phyloP scores from a whole-genome alignment of 768 basidiomycete species.

The Pleurotus sapidus region DNA sequence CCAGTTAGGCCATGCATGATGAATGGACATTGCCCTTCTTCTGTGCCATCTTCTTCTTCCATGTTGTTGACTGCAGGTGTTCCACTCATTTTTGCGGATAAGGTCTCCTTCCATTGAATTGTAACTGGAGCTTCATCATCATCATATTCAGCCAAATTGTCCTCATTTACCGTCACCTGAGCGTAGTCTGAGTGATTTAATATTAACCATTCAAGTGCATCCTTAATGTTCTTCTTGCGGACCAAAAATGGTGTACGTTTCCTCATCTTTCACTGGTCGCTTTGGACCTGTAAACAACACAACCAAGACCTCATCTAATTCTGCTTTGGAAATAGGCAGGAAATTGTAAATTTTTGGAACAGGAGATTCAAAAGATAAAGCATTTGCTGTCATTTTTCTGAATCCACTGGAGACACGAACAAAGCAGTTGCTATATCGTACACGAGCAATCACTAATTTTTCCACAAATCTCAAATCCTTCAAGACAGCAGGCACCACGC shows the following conservation, averaged over 20 bases:
- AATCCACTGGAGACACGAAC: conserved; percentile 12
- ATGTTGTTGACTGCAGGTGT: conserved; percentile 12
- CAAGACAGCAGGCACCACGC: conserved; percentile 21
- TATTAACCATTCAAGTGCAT: conserved; percentile 24
- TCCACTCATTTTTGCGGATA: conserved; percentile 11
- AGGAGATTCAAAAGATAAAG: conserved; percentile 21
- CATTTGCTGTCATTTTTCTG: conserved; percentile 22
- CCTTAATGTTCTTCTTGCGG: conserved; percentile 13
- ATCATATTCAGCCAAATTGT: conserved; percentile 13
- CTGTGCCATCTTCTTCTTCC: conserved; percentile 19
- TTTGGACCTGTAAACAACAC: conserved; percentile 12
- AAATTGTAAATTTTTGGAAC: conserved; percentile 16
- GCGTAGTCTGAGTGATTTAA: conserved; percentile 23
- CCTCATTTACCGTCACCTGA: conserved; percentile 18
- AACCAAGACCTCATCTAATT: conserved; percentile 19
- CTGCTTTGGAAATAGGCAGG: conserved; percentile 16
- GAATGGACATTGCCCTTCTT: conserved; percentile 21
- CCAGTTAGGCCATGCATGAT: conserved; percentile 23
- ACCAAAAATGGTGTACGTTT: conserved; percentile 24
- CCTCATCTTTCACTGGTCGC: conserved; percentile 13
- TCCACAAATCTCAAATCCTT: conserved; percentile 19
- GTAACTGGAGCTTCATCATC: conserved; percentile 12
- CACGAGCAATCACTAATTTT: conserved; percentile 14
- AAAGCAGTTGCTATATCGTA: conserved; percentile 19
- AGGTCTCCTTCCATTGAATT: conserved; percentile 10